phyloP scores from a whole-genome alignment of 2,329 filamentous ascomycete genomes.

The Cryphonectria parasitica region DNA sequence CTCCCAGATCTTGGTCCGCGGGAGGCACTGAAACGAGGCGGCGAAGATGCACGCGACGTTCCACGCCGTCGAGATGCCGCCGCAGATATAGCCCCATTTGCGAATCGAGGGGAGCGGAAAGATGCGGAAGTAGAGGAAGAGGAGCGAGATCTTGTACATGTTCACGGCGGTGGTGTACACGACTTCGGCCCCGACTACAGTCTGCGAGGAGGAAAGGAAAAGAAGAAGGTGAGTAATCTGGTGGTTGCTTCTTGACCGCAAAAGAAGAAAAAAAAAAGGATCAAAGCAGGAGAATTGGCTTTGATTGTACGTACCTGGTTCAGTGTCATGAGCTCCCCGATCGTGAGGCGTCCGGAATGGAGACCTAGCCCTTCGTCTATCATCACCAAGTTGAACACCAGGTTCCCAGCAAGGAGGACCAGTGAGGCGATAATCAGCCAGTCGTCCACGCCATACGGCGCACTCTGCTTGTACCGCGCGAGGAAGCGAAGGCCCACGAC shows the following conservation, averaged over 20 bases:
- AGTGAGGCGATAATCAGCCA: slow-evolving; percentile 17
- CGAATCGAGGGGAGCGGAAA: slow-evolving; percentile 19
- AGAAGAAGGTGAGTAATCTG: neutral
- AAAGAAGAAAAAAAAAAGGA: too few species aligned
- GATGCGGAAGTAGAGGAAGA: slow-evolving; percentile 25
- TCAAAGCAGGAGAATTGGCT: too few species aligned
- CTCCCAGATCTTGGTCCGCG: slow-evolving; percentile 24
- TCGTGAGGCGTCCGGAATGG: slow-evolving; percentile 19
- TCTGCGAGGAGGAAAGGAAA: neutral
- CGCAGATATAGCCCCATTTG: slow-evolving; percentile 20
- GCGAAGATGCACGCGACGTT: slow-evolving; percentile 22
- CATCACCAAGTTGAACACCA: slow-evolving; percentile 21
- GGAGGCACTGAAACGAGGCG: slow-evolving; percentile 20
- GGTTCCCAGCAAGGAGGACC: slow-evolving; percentile 14
- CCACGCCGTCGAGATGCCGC: slow-evolving; percentile 21
- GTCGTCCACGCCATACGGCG: slow-evolving; percentile 20
- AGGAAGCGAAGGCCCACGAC: slow-evolving; percentile 16
- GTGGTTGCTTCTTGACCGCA: too few species aligned
- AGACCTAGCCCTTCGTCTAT: slow-evolving; percentile 15
- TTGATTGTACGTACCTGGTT: slow-evolving; percentile 7
- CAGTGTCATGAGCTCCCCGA: slow-evolving; percentile 9
- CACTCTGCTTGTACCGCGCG: slow-evolving; percentile 15
- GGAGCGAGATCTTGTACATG: slow-evolving; percentile 21
- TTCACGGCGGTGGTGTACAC: slow-evolving; percentile 21
- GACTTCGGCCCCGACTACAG: slow-evolving; percentile 20